Evolutionary conservation across 2,329 filamentous ascomycete species (phyloP).

Genomic region (Ceratocystis ficicola): DNA sequence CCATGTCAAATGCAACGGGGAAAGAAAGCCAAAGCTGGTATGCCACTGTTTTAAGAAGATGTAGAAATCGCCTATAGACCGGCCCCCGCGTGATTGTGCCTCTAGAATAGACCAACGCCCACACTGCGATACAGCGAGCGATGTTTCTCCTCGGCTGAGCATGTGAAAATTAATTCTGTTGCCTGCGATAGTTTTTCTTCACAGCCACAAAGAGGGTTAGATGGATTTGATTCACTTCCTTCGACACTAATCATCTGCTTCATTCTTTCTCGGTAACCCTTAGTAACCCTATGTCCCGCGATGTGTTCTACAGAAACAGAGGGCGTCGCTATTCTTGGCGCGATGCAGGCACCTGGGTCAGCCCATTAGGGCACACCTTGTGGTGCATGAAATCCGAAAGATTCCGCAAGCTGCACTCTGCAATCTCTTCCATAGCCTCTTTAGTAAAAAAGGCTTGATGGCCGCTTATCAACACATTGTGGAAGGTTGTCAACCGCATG

Average conservation of each 20-base stretch:
- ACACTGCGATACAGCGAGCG: no score
- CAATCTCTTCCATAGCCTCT: conserved; percentile 53
- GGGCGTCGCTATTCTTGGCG: not conserved
- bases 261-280: not conserved
- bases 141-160: not conserved
- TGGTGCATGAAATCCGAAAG: conserved; percentile 35
- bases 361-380: conserved; percentile 31
- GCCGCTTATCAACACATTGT: conserved; percentile 53
- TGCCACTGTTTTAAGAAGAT: not conserved
- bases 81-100: no score
- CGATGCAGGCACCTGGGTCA: conserved; percentile 26
- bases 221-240: not conserved
- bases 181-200: not conserved
- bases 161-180: conserved; percentile 2
- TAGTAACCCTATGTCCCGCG: not conserved
- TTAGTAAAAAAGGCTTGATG: conserved; percentile 60
- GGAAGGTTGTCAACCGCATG: conserved; percentile 55
- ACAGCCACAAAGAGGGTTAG: not conserved
- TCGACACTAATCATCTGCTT: no score
- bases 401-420: conserved; percentile 47
- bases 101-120: no score
- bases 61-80: not conserved
- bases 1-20: not conserved
- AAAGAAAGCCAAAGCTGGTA: not conserved
- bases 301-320: not conserved